A percentile compares a stretch with the other conserved stretches of the same genome.
phyloP scores from a whole-genome alignment of 768 basidiomycete genomes.

The Mycena leptocephala region DNA sequence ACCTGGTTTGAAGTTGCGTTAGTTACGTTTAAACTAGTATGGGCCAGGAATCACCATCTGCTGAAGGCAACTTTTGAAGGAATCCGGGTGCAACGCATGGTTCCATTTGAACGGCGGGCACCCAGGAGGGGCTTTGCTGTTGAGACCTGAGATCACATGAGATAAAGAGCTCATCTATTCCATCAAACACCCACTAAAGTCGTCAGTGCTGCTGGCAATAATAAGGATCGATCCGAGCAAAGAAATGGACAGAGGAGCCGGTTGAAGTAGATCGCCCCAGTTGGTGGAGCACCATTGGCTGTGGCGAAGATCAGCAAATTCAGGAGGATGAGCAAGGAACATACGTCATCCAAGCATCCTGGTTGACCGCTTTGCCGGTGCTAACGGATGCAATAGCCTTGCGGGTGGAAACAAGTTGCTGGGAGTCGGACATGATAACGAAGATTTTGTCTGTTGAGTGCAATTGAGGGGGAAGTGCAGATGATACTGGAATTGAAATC shows the following conservation, averaged over 20 bases:
- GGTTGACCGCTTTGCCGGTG: neutral
- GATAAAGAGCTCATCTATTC: neutral
- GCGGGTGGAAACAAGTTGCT: neutral
- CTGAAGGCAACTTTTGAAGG: constrained; percentile 6
- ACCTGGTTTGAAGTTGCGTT: neutral
- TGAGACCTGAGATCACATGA: neutral
- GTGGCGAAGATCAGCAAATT: neutral
- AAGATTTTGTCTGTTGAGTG: too few species aligned
- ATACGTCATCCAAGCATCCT: constrained; percentile 9
- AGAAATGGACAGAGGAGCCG: constrained; percentile 1
- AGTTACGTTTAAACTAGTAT: neutral
- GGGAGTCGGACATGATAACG: neutral
- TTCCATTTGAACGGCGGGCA: neutral
- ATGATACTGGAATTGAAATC: too few species aligned
- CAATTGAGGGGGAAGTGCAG: too few species aligned
- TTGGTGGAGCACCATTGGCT: constrained; percentile 9
- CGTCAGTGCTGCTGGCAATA: constrained; percentile 9
- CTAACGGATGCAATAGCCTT: neutral
- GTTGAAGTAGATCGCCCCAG: constrained; percentile 6
- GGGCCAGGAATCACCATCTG: neutral
- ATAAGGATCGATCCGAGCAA: constrained; percentile 5
- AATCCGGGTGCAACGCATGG: neutral
- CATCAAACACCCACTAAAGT: neutral
- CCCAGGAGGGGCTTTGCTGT: neutral
- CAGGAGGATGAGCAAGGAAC: neutral